phyloP scores from a whole-genome alignment of 305 asterid species.

The Striga hermonthica region DNA sequence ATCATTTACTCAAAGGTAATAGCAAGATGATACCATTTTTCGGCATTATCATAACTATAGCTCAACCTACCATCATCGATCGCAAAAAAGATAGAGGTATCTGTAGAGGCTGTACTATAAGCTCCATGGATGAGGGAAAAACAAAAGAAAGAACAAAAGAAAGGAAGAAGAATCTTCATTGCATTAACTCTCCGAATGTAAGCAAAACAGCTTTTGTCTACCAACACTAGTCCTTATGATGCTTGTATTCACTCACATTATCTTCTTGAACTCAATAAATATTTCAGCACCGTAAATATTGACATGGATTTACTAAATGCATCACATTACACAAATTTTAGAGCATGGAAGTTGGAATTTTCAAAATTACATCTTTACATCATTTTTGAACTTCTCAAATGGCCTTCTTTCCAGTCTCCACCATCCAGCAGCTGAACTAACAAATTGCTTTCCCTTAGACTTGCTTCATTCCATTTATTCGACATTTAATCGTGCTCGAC shows the following conservation, averaged over 20 bases:
- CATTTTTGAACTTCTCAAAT: neutral
- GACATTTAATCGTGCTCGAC: too few species aligned
- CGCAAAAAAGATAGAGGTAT: too few species aligned
- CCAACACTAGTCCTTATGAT: neutral
- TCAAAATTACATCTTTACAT: slow-evolving; percentile 2
- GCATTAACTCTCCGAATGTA: too few species aligned
- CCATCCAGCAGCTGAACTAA: neutral
- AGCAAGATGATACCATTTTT: neutral
- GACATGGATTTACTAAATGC: neutral
- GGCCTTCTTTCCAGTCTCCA: neutral
- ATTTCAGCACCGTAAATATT: neutral
- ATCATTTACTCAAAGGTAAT: slow-evolving; percentile 19
- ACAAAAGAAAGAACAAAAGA: too few species aligned
- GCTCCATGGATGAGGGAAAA: too few species aligned
- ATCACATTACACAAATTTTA: neutral
- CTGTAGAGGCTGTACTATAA: too few species aligned
- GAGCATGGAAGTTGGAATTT: neutral
- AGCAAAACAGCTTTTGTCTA: neutral
- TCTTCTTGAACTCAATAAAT: neutral
- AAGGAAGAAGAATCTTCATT: too few species aligned
- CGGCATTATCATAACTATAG: too few species aligned
- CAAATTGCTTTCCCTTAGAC: neutral
- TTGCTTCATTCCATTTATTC: neutral
- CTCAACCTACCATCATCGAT: too few species aligned
- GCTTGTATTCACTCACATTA: neutral